Conservation (phyloP, 176 grass and related monocot species). For the Calamus simplicifolius region DNA sequence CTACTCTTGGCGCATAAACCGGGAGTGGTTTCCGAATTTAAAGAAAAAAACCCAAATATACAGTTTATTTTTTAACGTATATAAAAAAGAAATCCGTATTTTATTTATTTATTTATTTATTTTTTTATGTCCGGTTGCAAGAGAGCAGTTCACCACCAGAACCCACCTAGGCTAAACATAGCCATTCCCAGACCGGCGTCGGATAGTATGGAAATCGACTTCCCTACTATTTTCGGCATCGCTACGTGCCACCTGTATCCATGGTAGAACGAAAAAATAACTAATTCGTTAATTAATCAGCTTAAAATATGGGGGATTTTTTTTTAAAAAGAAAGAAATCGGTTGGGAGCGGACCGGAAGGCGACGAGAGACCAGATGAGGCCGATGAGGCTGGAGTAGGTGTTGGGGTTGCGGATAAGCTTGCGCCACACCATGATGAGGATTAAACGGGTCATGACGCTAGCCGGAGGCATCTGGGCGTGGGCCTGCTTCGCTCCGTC, state of each 20-base stretch:
- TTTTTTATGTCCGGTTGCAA: neutral
- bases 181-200: conserved; percentile 97
- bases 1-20: too few species aligned
- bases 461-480: conserved; percentile 69
- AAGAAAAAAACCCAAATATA: too few species aligned
- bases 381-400: conserved; percentile 85
- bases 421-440: conserved; percentile 98
- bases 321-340: too few species aligned
- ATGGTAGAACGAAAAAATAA: too few species aligned
- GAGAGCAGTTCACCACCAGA: neutral
- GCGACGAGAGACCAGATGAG: conserved; percentile 75
- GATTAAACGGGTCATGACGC: conserved; percentile 78
- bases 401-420: conserved; percentile 93
- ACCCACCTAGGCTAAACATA: conserved; percentile 93
- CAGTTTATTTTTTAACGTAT: too few species aligned
- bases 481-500: neutral
- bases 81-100: too few species aligned
- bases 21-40: too few species aligned
- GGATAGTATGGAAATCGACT: conserved; percentile 95
- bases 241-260: conserved; percentile 61
- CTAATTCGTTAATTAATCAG: too few species aligned
- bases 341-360: conserved; percentile 41
- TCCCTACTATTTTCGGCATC: conserved; percentile 70
- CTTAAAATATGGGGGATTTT: too few species aligned
- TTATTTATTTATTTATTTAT: too few species aligned